Percentiles rank a stretch among this genome's conserved stretches.
Conservation (phyloP, 75 land plant genomes). For the Chamaecyparis obtusa region DNA sequence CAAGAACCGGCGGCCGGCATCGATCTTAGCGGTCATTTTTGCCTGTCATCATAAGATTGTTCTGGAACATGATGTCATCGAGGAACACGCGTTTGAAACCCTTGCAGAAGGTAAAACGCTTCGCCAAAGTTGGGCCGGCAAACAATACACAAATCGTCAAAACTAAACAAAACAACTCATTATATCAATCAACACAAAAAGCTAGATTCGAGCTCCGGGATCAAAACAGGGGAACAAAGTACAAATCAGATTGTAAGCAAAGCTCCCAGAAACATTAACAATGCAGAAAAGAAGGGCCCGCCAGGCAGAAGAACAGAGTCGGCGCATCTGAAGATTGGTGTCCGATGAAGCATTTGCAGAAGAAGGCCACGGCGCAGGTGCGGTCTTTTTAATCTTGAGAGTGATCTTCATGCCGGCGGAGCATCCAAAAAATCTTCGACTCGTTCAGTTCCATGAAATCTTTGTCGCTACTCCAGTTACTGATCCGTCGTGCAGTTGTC, state of each 20-base stretch:
- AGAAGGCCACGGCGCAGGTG: slow-evolving; percentile 16
- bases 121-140: not conserved
- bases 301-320: not conserved
- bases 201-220: not conserved
- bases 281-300: not conserved
- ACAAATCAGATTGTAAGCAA: not conserved
- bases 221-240: not conserved
- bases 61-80: too few relatives aligned
- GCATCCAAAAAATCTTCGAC: slow-evolving; percentile 49
- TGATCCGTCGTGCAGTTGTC: slow-evolving; percentile 64
- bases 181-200: not conserved
- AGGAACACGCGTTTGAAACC: not conserved
- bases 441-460: slow-evolving; percentile 50
- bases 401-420: slow-evolving; percentile 58
- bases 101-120: not conserved
- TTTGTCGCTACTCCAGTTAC: slow-evolving; percentile 70
- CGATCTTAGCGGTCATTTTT: too few relatives aligned
- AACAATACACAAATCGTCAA: not conserved
- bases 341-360: slow-evolving; percentile 5
- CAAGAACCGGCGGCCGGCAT: too few relatives aligned
- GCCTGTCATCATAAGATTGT: too few relatives aligned
- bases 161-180: not conserved
- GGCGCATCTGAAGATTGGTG: not conserved
- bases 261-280: slow-evolving; percentile 2
- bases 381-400: slow-evolving; percentile 34